phyloP scores from a whole-genome alignment of 2,329 filamentous ascomycete species.

The Dactylellina cionopaga region DNA sequence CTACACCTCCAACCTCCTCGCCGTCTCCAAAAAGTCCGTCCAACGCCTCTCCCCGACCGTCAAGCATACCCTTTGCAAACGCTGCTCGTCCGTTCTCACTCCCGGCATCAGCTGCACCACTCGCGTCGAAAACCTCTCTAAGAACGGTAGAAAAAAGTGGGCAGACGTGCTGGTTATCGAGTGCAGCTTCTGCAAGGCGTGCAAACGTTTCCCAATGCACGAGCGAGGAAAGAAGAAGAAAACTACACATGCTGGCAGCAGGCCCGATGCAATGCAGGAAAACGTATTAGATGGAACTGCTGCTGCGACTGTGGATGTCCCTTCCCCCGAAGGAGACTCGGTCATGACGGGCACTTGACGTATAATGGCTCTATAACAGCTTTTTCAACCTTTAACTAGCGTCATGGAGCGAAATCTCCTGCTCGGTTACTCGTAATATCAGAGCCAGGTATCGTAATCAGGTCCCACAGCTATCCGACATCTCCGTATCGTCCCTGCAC shows the following conservation, averaged over 20 bases:
- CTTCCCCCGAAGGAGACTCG: background rate
- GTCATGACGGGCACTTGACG: conserved; percentile 19
- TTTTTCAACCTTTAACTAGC: background rate
- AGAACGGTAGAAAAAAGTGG: conserved; percentile 25
- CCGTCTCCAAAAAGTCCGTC: conserved; percentile 47
- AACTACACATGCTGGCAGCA: background rate
- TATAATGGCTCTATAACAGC: background rate
- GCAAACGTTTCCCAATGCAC: conserved; percentile 25
- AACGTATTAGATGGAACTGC: background rate
- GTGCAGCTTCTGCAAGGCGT: conserved; percentile 17
- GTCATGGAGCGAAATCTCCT: too few species aligned
- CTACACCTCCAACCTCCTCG: conserved; percentile 37
- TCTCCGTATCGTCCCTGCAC: too few species aligned
- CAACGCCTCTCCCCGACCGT: conserved; percentile 28
- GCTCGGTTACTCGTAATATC: too few species aligned
- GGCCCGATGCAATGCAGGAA: background rate
- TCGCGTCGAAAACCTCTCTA: conserved; percentile 36
- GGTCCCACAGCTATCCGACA: too few species aligned
- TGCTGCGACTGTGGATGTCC: background rate
- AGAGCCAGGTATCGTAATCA: too few species aligned
- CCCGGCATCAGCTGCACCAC: conserved; percentile 35
- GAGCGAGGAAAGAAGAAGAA: conserved; percentile 11
- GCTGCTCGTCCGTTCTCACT: conserved; percentile 25
- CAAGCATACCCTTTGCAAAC: conserved; percentile 41
- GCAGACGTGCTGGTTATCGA: conserved; percentile 33